phyloP scores from a whole-genome alignment of 495 filamentous ascomycete genomes.

The Penicillium cataractarum region DNA sequence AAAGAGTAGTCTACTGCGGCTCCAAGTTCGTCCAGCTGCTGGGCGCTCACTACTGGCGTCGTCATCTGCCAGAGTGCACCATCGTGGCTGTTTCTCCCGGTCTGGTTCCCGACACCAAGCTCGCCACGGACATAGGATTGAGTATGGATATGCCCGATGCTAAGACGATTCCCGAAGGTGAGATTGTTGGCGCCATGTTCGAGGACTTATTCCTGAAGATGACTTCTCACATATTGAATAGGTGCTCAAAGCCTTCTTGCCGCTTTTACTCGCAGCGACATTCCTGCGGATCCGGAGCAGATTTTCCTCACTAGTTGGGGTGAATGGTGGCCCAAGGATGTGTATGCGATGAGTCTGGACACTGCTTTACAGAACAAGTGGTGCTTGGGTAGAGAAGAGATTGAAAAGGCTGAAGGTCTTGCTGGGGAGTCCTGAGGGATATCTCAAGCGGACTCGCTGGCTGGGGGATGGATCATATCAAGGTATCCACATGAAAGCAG shows the following conservation, averaged over 20 bases:
- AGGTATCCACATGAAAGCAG: neutral
- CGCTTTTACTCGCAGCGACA: conserved; percentile 21
- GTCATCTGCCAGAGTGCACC: conserved; percentile 26
- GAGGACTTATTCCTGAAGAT: neutral
- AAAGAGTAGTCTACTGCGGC: conserved; percentile 26
- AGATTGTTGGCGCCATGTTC: neutral
- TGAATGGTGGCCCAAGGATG: conserved; percentile 39
- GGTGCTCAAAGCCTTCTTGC: conserved; percentile 34
- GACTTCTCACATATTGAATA: conserved; percentile 9
- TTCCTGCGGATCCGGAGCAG: conserved; percentile 34
- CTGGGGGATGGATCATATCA: neutral
- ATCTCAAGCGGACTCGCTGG: neutral
- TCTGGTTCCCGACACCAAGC: conserved; percentile 33
- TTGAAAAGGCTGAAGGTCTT: conserved; percentile 30
- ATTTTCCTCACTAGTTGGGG: conserved; percentile 40
- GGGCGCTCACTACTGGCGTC: conserved; percentile 36
- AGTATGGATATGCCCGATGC: conserved; percentile 38
- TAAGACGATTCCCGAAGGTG: conserved; percentile 37
- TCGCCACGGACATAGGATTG: conserved; percentile 28
- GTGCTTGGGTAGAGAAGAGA: conserved; percentile 33
- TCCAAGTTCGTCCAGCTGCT: conserved; percentile 35
- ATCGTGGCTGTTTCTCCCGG: conserved; percentile 36
- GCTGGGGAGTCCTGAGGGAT: conserved; percentile 12
- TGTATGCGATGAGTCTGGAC: conserved; percentile 30
- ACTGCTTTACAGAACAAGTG: conserved; percentile 29